Base-by-base conservation (phyloP, 1,284 basidiomycete species). In the Wolfiporia cocos region DNA sequence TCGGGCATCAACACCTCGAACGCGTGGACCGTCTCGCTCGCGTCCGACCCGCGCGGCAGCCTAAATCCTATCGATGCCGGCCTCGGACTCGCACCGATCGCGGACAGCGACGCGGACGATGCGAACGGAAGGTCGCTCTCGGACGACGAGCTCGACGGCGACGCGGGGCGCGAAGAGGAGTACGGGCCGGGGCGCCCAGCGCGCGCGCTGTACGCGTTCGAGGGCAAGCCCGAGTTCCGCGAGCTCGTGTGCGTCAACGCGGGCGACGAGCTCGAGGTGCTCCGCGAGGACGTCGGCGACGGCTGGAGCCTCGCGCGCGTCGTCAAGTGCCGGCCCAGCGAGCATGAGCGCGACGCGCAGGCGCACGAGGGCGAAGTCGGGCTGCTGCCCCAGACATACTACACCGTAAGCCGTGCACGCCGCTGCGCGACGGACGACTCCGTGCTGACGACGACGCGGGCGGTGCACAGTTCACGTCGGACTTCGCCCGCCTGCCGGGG, bases 1-100 rank as follows among this genome's bases (percentile, higher is more conserved):
- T 75, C 78, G 4, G 84, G 86, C 2, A 70, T 88, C 58, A 86
- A 88, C 60, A 72, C 81, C 3, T 88, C 86, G 1, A 62, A 70
- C 2, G 85, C 81, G 5, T 88, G 84, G 85, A 81, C 81, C 12
- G 80, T 75, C 43, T 74, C 77, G 46, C 65, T 78, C 7, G 69
- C 73, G 40, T 70, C 73, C 46, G 63, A 64, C 7, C 66, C 61
- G 17, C 49, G 48, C 24, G 51, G 45, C 22, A 41, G 51, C 1
- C 49, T 22, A 1, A 30, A 23, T 19, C 11, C 38, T 14, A 24
- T 40, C 19, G 37, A 23, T 31, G 39, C 42, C 26, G 9, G 26
- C 26, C 7, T 9, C 26, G 26, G 26, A 9, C 9, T 14, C 14
- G 26, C 26, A 9, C 26, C 26, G 9, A n/a, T n/a, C n/a, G n/a